phyloP scores from a whole-genome alignment of 1,284 basidiomycete species.

The Kalmanozyma brasiliensis region DNA sequence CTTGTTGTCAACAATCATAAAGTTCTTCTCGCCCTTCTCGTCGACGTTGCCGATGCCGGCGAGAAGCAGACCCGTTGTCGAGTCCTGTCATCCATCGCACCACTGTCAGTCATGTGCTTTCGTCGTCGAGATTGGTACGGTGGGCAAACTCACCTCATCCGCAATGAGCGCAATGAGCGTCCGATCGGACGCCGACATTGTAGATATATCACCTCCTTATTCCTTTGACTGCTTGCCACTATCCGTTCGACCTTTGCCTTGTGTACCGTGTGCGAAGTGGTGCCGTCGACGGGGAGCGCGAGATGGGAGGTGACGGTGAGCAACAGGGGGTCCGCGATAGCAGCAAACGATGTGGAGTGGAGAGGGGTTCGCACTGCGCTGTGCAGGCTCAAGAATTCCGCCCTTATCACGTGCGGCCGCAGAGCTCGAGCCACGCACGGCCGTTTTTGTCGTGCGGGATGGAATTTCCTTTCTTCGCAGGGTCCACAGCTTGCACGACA shows the following conservation, averaged over 20 bases:
- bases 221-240: no score
- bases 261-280: no score
- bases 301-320: no score
- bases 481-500: no score
- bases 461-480: no score
- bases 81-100: constrained; percentile 42
- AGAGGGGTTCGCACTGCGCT: constrained; percentile 3
- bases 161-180: constrained; percentile 60
- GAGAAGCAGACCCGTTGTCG: constrained; percentile 66
- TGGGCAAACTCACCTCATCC: constrained; percentile 51
- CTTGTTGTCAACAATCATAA: constrained; percentile 65
- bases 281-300: no score
- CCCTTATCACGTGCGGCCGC: constrained; percentile 20
- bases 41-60: constrained; percentile 66
- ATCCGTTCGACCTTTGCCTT: no score
- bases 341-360: constrained; percentile 25
- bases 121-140: no score
- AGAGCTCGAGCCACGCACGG: constrained; percentile 23
- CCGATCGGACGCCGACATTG: constrained; percentile 52
- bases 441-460: constrained; percentile 22
- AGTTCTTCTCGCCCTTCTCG: constrained; percentile 64
- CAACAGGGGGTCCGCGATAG: no score
- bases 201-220: no score
- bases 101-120: no score
- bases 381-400: not conserved